A percentile compares a stretch with the other conserved stretches of the same genome.
Evolutionary conservation across 805 yeast genomes (phyloP).

Genomic region (Candida adriatica): DNA sequence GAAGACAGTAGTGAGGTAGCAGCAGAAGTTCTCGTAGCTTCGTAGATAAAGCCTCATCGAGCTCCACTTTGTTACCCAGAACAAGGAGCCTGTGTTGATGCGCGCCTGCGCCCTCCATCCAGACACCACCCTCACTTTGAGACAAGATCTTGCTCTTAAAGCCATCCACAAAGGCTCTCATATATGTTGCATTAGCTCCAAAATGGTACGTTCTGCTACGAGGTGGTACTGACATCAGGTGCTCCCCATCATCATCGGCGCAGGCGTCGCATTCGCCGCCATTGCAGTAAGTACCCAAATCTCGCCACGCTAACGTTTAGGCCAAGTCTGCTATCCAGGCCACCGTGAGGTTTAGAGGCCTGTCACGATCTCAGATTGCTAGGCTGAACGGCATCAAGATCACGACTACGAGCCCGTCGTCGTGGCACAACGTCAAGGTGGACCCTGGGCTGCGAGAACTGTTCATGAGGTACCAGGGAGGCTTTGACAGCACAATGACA

Average conservation of each 20-base stretch:
- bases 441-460: conserved; percentile 18
- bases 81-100: no score
- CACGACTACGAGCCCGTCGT: conserved; percentile 5
- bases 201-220: no score
- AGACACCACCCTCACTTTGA: neutral
- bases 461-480: conserved; percentile 45
- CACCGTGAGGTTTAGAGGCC: conserved; percentile 21
- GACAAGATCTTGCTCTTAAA: no score
- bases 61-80: no score
- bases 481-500: conserved; percentile 58
- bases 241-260: conserved; percentile 45
- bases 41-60: conserved; percentile 5
- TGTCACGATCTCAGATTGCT: conserved; percentile 34
- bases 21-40: conserved; percentile 26
- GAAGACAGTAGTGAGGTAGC: conserved; percentile 33
- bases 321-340: conserved; percentile 32
- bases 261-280: conserved; percentile 49
- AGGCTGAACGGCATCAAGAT: conserved; percentile 30
- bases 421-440: conserved; percentile 10
- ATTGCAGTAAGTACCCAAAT: conserved; percentile 28
- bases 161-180: no score
- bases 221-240: no score
- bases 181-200: no score
- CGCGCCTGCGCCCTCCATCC: no score
- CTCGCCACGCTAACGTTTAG: conserved; percentile 5